Evolutionary conservation across 805 yeast genomes (phyloP), one percentile per base, ranked within the genome.

Genomic region (Saccharomycopsis fermentans): DNA sequence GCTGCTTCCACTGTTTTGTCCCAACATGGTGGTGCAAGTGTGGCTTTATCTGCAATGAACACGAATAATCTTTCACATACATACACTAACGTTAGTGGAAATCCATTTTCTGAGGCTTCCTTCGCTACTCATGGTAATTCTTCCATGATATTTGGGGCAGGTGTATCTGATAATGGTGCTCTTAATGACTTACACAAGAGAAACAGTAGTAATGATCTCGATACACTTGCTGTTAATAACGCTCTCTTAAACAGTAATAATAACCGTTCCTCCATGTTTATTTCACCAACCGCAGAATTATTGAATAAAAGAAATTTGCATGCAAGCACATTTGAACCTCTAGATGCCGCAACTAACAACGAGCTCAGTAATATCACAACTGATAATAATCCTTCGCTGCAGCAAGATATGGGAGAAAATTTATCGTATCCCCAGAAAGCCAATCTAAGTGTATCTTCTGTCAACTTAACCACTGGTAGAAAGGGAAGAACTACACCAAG

Each of bases 201-300:
- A 60, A 50, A 59, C 59, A 21, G 58, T 62, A 21, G 58, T 62
- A 37, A 60, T 60, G 26, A 60, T 16, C 16, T 52, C 8, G 62
- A 52, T 35, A 55, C 58, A 43, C 59, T 63, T 26, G 36, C 35
- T 6, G 24, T 26, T 3, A 54, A 14, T 19, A 40, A 37, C 9
- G 39, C n/a, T 16, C 35, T 32, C 8, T 32, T 32, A 32, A 52
- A 17, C n/a, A 48, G n/a, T 16, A 43, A 36, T 12, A 55, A 56
- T 21, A 54, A 43, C 26, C 50, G 50, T 6, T 12, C 50, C 9
- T 43, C 50, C 43, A 76, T 84, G 79, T 88, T 85, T 69, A 80
- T 87, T 56, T 87, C 94, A 2, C 96, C 96, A 36, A 88, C 95
- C 0, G 84, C 83, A 17, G 90, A 86, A 65, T 85, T 84, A 17